Conservation (phyloP, 768 basidiomycete species). For the Podaxis carcinomalis region DNA sequence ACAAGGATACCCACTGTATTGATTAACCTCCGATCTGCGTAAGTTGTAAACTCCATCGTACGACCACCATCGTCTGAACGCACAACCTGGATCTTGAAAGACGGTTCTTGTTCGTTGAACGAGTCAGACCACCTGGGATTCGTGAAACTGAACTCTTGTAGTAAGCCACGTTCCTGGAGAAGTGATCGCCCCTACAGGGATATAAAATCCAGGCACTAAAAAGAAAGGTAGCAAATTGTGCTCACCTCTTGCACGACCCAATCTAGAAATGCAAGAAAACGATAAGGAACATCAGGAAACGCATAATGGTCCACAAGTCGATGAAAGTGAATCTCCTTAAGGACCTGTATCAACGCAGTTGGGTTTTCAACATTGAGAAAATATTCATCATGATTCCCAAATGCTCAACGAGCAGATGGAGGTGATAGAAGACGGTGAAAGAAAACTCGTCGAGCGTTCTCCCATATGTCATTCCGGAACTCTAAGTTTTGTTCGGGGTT, state of each 20-base stretch:
- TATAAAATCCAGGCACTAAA: too few relatives aligned
- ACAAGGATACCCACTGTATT: not conserved
- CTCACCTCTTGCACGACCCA: not conserved
- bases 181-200: too few relatives aligned
- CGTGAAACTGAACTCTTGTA: too few relatives aligned
- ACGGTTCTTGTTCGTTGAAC: not conserved
- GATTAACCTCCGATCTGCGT: not conserved
- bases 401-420: not conserved
- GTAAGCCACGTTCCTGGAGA: too few relatives aligned
- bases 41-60: not conserved
- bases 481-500: not conserved
- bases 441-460: not conserved
- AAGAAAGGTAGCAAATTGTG: too few relatives aligned
- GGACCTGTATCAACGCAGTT: not conserved
- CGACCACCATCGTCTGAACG: not conserved
- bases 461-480: not conserved
- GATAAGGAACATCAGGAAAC: not conserved
- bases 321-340: not conserved
- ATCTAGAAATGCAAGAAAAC: not conserved
- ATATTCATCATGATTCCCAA: not conserved
- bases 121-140: too few relatives aligned
- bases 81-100: not conserved
- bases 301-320: not conserved
- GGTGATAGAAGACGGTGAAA: not conserved
- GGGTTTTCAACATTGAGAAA: too few relatives aligned